Base-by-base conservation (phyloP, 2,329 filamentous ascomycete genomes). In the Dactylella cylindrospora region DNA sequence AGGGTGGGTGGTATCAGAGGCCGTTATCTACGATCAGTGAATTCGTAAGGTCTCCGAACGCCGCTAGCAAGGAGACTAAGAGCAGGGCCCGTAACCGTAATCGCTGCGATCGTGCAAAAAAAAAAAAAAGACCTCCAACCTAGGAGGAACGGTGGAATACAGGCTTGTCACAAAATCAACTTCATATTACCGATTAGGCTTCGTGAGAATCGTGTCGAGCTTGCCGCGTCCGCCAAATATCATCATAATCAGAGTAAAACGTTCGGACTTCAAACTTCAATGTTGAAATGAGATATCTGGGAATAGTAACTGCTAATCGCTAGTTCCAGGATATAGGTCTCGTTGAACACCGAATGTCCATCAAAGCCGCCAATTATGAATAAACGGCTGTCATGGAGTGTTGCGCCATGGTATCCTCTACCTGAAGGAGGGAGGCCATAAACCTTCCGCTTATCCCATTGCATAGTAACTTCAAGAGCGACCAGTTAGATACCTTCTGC, bases 251-350 rank as follows among this genome's bases (percentile, higher is more conserved):
- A 41, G 29, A 36, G 54, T 25, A 26, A 12, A 45, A 46, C 40
- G 43, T 36, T 36, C 52, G 54, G 19, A 25, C 3, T 25, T 60
- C 71, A 84, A 59, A 86, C 81, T 68, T 85, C 82, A 67, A 86
- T 85, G 31, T 77, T 82, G 67, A 86, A 86, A 71, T 86, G 83
- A 70, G 82, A 85, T 70, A 86, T 86, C 72, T 86, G 84, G 64
- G 83, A 85, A 69, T 85, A 86, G 70, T 86, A 86, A 29, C 83
- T 80, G 71, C 85, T 83, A 8, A 86, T 82, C 1, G 82, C 84
- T 67, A 86, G 73, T 73, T 86, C 84, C 50, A 86, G 73, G 4
- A 85, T 76, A 76, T 79, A 82, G 13, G 84, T 83, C 64, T 86
- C 84, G 28, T 79, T 79, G 75, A 85, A 86, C 19, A 86, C 83